Conservation (phyloP, 2,329 filamentous ascomycete species). For the Pseudocercospora cruenta region DNA sequence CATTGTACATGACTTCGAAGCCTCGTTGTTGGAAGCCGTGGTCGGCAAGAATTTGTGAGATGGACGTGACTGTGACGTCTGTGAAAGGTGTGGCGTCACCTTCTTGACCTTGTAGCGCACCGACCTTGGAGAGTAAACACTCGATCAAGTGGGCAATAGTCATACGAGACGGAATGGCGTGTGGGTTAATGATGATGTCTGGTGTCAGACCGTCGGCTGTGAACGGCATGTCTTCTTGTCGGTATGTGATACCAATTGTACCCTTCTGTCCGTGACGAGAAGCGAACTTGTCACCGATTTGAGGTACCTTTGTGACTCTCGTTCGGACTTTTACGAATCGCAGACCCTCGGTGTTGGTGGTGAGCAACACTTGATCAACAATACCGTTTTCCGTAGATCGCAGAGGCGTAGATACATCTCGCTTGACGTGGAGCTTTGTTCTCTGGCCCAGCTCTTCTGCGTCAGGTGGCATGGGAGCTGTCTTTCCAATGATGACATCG, state of each 20-base stretch:
- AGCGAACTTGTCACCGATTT: slow-evolving; percentile 99
- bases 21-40: slow-evolving; percentile 96
- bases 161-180: slow-evolving; percentile 99
- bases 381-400: slow-evolving; percentile 97
- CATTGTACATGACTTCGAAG: slow-evolving; percentile 98
- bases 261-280: slow-evolving; percentile 99
- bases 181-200: slow-evolving; percentile 97
- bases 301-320: slow-evolving; percentile 94
- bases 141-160: slow-evolving; percentile 99
- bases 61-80: slow-evolving; percentile 91
- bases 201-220: slow-evolving; percentile 87
- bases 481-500: slow-evolving; percentile 99
- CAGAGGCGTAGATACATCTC: slow-evolving; percentile 92
- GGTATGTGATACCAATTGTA: slow-evolving; percentile 97
- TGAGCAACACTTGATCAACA: slow-evolving; percentile 88
- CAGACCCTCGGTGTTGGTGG: slow-evolving; percentile 90
- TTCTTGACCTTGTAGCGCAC: slow-evolving; percentile 88
- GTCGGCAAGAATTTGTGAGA: slow-evolving; percentile 82
- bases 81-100: slow-evolving; percentile 98
- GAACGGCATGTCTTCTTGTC: slow-evolving; percentile 99
- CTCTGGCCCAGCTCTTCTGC: slow-evolving; percentile 91
- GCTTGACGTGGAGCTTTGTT: slow-evolving; percentile 85
- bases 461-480: slow-evolving; percentile 89
- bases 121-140: slow-evolving; percentile 95
- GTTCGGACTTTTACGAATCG: slow-evolving; percentile 98